A percentile compares a stretch with the other conserved stretches of the same genome.
These are phyloP conservation scores for Melanogaster broomeanus DNA, from an alignment of 768 basidiomycete species.

Conservation along the genomic window DNA sequence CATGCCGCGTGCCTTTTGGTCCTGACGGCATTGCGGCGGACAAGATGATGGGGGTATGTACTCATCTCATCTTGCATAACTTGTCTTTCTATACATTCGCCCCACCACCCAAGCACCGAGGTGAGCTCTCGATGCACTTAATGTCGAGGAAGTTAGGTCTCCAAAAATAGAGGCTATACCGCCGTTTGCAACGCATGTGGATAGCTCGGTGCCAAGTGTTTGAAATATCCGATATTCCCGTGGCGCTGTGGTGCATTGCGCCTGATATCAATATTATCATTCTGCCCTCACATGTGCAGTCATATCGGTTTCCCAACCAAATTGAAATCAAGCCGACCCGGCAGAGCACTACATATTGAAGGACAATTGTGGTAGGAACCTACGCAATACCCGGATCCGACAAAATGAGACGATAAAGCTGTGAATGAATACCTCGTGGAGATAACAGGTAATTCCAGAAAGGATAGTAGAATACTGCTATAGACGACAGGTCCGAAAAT, in stretches of 20 bases:
- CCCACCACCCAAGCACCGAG: not conserved
- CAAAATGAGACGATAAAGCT: constrained; percentile 18
- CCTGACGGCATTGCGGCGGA: constrained; percentile 1
- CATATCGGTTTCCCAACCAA: constrained; percentile 6
- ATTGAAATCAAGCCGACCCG: constrained; percentile 4
- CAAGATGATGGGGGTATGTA: no score
- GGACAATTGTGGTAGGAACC: constrained; percentile 28
- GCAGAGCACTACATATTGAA: constrained; percentile 23
- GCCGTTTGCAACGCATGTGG: not conserved
- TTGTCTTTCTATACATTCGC: no score
- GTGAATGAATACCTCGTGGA: constrained; percentile 32
- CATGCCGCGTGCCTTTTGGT: not conserved
- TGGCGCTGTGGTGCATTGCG: not conserved
- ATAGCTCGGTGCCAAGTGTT: constrained; percentile 8
- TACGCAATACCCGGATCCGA: constrained; percentile 32
- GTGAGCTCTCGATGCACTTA: not conserved
- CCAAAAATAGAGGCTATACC: not conserved
- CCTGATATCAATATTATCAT: constrained; percentile 10
- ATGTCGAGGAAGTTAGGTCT: not conserved
- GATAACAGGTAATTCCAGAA: constrained; percentile 32
- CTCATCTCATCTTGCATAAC: no score
- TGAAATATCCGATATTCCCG: constrained; percentile 28
- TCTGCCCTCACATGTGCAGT: constrained; percentile 13
- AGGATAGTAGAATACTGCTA: constrained; percentile 16
- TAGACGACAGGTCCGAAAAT: constrained; percentile 30